Evolutionary conservation across 2,329 filamentous ascomycete species (phyloP).

Genomic region (Alternaria arborescens): DNA sequence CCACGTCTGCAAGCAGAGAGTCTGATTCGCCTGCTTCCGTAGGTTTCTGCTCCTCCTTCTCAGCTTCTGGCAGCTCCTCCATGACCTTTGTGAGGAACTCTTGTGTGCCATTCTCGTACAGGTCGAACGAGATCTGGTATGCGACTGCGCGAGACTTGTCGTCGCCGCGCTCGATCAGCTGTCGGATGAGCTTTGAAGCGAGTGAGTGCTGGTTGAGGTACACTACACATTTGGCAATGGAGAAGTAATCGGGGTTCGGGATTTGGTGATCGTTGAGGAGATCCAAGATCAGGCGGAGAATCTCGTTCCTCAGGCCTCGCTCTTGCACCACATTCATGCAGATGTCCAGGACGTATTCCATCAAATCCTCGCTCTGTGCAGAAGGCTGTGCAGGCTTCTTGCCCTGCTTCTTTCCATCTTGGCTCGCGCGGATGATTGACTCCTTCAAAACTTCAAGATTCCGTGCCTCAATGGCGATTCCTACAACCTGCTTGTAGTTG

Average conservation of each 20-base stretch:
- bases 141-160: slow-evolving; percentile 82
- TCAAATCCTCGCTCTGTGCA: slow-evolving; percentile 83
- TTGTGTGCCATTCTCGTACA: slow-evolving; percentile 98
- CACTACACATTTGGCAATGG: slow-evolving; percentile 96
- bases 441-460: slow-evolving; percentile 86
- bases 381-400: slow-evolving; percentile 64
- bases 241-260: slow-evolving; percentile 93
- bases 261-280: slow-evolving; percentile 95
- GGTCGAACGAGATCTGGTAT: slow-evolving; percentile 97
- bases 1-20: slow-evolving; percentile 64
- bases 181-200: slow-evolving; percentile 84
- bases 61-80: slow-evolving; percentile 70
- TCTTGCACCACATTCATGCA: slow-evolving; percentile 99
- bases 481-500: slow-evolving; percentile 93
- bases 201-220: slow-evolving; percentile 92
- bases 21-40: slow-evolving; percentile 66
- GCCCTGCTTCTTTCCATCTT: slow-evolving; percentile 76
- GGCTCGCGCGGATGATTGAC: slow-evolving; percentile 87
- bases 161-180: slow-evolving; percentile 82
- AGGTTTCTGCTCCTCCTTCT: slow-evolving; percentile 56
- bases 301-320: slow-evolving; percentile 81
- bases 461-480: slow-evolving; percentile 94
- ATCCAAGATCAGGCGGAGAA: slow-evolving; percentile 89
- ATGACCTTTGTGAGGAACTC: slow-evolving; percentile 94
- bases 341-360: slow-evolving; percentile 95